Evolutionary conservation across 768 basidiomycete genomes (phyloP).

Genomic region (Xanthoconium stramineum): DNA sequence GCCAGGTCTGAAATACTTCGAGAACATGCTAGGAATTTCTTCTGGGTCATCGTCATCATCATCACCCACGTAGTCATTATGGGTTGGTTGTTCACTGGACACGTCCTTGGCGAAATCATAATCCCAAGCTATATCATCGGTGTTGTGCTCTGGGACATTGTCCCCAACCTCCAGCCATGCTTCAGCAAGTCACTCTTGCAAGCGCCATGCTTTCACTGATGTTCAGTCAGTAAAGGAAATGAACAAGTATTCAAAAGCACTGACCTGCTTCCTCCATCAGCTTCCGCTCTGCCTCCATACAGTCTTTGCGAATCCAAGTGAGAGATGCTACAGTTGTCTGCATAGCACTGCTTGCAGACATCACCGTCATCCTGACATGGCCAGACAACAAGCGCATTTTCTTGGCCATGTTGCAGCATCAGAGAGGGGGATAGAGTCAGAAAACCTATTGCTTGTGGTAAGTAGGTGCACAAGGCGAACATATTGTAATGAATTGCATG

Average conservation of each 20-base stretch:
- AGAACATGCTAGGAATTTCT: neutral
- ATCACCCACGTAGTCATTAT: no score
- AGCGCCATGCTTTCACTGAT: neutral
- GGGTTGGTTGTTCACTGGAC: neutral
- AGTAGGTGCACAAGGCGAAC: no score
- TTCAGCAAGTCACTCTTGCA: neutral
- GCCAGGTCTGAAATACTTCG: neutral
- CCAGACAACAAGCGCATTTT: neutral
- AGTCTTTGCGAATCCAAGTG: neutral
- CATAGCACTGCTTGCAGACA: neutral
- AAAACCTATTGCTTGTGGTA: no score
- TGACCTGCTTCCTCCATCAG: neutral
- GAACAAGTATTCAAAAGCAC: neutral
- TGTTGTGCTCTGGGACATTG: neutral
- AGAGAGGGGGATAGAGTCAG: no score
- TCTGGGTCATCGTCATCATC: neutral
- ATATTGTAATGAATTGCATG: no score
- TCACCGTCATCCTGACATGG: neutral
- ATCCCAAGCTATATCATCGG: neutral
- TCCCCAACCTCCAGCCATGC: neutral
- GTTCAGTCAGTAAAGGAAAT: neutral
- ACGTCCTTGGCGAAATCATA: neutral
- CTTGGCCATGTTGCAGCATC: no score
- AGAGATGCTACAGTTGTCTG: neutral
- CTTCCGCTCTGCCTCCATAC: neutral